Evolutionary conservation across 805 yeast genomes (phyloP), one percentile per base, ranked within the genome.

Genomic region (Priceomyces fermenticarens): DNA sequence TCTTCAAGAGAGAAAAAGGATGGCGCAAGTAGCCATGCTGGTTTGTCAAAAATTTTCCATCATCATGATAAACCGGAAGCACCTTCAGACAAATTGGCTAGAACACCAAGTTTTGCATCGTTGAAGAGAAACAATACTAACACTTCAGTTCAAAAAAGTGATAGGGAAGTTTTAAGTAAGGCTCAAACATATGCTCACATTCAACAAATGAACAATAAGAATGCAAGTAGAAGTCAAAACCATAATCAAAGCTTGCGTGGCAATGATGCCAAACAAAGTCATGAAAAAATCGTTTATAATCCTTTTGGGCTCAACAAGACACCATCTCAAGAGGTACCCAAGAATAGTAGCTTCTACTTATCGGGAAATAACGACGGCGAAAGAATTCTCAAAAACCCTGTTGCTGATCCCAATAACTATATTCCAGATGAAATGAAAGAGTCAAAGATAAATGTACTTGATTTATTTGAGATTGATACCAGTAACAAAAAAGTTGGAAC

Each of bases 341-440:
- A 52, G 40, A 55, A 55, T 31, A 43, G 63, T 2, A 54, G 59
- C 36, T 60, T 61, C 33, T 61, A 61, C 38, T 41, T 61, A 38
- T 48, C 51, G 12, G 60, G 67, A 40, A 62, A 65, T 39, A 63
- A 65, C 20, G 73, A 62, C 33, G 76, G 75, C 37, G 67, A 72
- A 16, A 69, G 80, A 29, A 62, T 80, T 10, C 62, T 85, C 42
- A 73, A 80, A 2, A 65, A 77, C 45, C 88, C 91, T 0, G 74
- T 82, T 10, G 78, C 76, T 12, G 75, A 78, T 46, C 91, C 91
- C 1, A 83, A 84, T 52, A 75, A 72, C n/a, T 70, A 59, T 46
- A 58, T 85, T 13, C 90, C 91, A 0, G 63, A 55, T 0, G 75
- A 70, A 3, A 64, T 77, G 46, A 67, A 75, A 38, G 79, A 81